phyloP scores from a whole-genome alignment of 306 rosid genomes.

The Sicyos edulis region DNA sequence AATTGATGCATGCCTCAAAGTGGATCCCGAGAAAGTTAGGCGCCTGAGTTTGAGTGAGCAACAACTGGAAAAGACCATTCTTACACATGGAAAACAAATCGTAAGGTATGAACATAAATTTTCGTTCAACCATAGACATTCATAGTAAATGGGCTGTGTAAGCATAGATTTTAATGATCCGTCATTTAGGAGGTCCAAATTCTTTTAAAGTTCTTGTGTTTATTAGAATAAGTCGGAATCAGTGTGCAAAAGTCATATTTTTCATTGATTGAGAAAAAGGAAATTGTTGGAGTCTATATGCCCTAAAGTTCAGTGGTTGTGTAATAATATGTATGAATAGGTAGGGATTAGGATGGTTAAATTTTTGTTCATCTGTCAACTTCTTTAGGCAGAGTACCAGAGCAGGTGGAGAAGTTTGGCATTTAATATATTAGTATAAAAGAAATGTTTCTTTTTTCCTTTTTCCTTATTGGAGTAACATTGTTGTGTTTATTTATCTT shows the following conservation, averaged over 20 bases:
- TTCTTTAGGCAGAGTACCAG: neutral
- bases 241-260: neutral
- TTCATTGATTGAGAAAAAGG: neutral
- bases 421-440: neutral
- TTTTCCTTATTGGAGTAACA: neutral
- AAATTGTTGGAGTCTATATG: neutral
- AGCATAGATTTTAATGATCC: neutral
- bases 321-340: conserved; percentile 13
- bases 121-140: neutral
- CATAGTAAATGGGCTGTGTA: neutral
- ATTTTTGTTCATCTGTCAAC: neutral
- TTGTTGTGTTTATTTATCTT: neutral
- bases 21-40: conserved; percentile 77
- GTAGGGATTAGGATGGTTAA: conserved; percentile 5
- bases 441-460: neutral
- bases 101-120: conserved; percentile 52
- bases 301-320: conserved; percentile 2
- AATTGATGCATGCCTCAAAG: conserved; percentile 55
- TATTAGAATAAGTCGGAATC: neutral
- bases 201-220: conserved; percentile 12
- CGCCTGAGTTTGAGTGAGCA: conserved; percentile 97
- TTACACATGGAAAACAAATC: conserved; percentile 57
- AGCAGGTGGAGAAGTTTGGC: neutral
- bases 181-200: neutral
- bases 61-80: conserved; percentile 68